Evolutionary conservation across 768 basidiomycete genomes (phyloP), one percentile per base, ranked within the genome.

Genomic region (Boletus pseudo-olivaceus): DNA sequence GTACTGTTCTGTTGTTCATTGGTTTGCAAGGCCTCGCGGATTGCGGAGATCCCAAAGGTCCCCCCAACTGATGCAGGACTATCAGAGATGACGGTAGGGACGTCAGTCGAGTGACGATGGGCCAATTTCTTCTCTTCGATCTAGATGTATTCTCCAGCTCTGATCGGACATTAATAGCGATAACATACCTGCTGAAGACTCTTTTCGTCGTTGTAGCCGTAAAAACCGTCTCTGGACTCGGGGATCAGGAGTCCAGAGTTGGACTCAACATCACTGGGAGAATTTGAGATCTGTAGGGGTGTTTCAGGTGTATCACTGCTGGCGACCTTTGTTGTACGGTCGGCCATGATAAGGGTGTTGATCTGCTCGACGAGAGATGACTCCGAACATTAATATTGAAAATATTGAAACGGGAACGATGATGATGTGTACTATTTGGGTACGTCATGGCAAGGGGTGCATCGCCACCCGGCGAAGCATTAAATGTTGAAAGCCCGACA

Each of bases 181-280:
- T 23, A 20, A 77, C 81, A 58, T 73, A 89, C 89, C 59, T 89
- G 87, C 62, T 84, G 84, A 30, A 87, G 76, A 34, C 73, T 84
- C 63, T 86, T 88, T 72, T 92, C 91, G 60, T 93, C 88, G 20
- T 75, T 75, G 68, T 93, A 93, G 9, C 85, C 85, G 67, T 88
- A 93, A 70, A 84, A 92, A 0, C 84, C 87, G 63, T 90, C 88
- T 58, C 81, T 78, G 4, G 82, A 69, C 60, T 86, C 78, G 9
- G 76, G 73, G 19, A 73, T 70, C 39, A 71, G 59, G 39, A 82
- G 60, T 2, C 70, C 72, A 5, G 70, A 61, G 30, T 50, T 58
- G n/a, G 62, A 44, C 48, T 63, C 67, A 27, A 51, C 33, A 14
- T 50, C 55, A 33, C 34, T 26, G 19, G 49, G 33, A 19, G 62